Evolutionary conservation across 2,329 filamentous ascomycete genomes (phyloP).

Genomic region (Mollisiaceae sp.): DNA sequence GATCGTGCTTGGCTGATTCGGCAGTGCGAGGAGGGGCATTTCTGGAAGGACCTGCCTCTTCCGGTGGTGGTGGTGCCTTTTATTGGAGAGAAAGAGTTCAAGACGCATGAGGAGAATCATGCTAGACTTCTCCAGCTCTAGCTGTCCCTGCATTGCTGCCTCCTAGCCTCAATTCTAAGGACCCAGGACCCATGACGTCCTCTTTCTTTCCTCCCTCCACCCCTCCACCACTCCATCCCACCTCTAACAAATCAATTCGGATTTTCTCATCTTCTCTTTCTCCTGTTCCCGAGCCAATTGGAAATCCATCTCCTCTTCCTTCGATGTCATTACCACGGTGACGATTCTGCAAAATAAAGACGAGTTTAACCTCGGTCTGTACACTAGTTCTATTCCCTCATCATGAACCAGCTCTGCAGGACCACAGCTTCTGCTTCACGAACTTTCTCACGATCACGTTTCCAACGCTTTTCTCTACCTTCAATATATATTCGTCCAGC

Average conservation of each 20-base stretch:
- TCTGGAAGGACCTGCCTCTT: background rate
- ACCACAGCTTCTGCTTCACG: constrained; percentile 31
- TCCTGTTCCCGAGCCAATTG: constrained; percentile 9
- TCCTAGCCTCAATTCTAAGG: background rate
- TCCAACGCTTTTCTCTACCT: constrained; percentile 36
- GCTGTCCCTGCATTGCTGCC: background rate
- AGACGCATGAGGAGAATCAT: background rate
- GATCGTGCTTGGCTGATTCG: background rate
- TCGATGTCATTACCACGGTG: constrained; percentile 3
- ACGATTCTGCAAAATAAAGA: background rate
- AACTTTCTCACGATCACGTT: constrained; percentile 33
- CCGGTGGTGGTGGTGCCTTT: background rate
- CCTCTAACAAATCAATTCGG: background rate
- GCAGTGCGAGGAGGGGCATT: background rate
- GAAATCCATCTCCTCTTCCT: background rate
- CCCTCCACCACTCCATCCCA: too few relatives aligned
- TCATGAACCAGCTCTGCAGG: constrained; percentile 37
- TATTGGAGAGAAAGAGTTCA: too few relatives aligned
- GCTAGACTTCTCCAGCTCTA: background rate
- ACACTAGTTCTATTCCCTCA: constrained; percentile 17
- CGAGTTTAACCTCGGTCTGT: constrained; percentile 6
- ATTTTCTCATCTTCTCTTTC: background rate
- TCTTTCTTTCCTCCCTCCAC: background rate
- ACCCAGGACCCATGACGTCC: background rate
- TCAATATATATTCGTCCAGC: constrained; percentile 30